phyloP scores from a whole-genome alignment of 2,329 filamentous ascomycete genomes.

The Colletotrichum acutatum region DNA sequence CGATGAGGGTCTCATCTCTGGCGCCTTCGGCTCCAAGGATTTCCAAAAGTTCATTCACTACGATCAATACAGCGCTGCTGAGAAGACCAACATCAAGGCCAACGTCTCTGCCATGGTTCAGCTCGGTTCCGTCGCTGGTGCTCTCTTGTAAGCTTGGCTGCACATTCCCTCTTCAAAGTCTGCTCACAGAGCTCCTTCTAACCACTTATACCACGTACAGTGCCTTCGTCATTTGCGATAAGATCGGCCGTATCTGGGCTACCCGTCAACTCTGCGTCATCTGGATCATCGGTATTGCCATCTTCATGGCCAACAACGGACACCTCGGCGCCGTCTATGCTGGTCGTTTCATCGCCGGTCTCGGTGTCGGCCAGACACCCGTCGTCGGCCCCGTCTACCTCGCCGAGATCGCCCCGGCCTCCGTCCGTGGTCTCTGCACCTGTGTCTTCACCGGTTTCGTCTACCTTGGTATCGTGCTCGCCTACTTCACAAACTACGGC shows the following conservation, averaged over 20 bases:
- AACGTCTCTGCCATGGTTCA: constrained; percentile 88
- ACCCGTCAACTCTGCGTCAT: constrained; percentile 66
- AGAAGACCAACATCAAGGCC: constrained; percentile 75
- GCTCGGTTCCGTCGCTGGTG: constrained; percentile 78
- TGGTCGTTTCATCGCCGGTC: constrained; percentile 73
- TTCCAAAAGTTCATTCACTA: constrained; percentile 72
- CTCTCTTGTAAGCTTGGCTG: constrained; percentile 59
- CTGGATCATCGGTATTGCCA: constrained; percentile 68
- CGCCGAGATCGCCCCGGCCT: constrained; percentile 76
- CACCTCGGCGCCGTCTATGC: constrained; percentile 69
- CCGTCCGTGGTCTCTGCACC: constrained; percentile 78
- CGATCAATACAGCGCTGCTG: constrained; percentile 59
- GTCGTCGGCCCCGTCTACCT: constrained; percentile 79
- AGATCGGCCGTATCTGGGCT: constrained; percentile 71
- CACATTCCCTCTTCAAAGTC: background rate
- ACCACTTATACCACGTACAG: constrained; percentile 45
- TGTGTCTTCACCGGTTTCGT: constrained; percentile 66
- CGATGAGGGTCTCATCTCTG: constrained; percentile 83
- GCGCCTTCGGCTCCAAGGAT: constrained; percentile 74
- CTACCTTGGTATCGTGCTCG: constrained; percentile 81
- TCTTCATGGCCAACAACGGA: constrained; percentile 68
- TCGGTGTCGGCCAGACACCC: constrained; percentile 74
- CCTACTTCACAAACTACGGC: constrained; percentile 81
- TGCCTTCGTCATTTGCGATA: constrained; percentile 68
- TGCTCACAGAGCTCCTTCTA: background rate